Evolutionary conservation across 2,329 filamentous ascomycete species (phyloP).

Genomic region (Trichophyton benhamiae): DNA sequence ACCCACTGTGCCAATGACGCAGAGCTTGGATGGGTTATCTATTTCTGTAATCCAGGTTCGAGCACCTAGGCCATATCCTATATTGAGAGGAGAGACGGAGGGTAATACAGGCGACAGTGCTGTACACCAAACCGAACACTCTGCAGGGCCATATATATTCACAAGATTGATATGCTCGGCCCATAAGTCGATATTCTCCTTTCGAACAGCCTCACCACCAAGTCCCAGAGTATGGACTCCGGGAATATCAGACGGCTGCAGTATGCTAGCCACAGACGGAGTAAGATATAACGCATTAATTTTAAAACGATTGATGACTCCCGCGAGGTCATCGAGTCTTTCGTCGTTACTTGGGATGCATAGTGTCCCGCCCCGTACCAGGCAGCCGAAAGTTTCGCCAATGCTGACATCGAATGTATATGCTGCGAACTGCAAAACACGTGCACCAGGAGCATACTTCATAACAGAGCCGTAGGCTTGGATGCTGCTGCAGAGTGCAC

Average conservation of each 20-base stretch:
- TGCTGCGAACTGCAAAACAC: constrained; percentile 44
- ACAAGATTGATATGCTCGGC: constrained; percentile 23
- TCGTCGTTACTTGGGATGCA: constrained; percentile 44
- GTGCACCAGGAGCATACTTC: constrained; percentile 32
- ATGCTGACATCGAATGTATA: constrained; percentile 41
- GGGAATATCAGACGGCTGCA: constrained; percentile 28
- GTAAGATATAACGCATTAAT: constrained; percentile 45
- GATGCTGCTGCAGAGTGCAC: constrained; percentile 42
- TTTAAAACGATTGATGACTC: constrained; percentile 36
- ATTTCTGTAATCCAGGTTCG: constrained; percentile 20
- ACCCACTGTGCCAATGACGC: constrained; percentile 17
- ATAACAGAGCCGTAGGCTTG: constrained; percentile 39
- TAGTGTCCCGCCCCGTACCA: constrained; percentile 44
- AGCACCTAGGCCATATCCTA: constrained; percentile 12
- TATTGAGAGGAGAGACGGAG: constrained; percentile 2
- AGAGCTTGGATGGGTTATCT: constrained; percentile 16
- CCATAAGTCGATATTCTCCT: constrained; percentile 24
- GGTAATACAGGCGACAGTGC: constrained; percentile 4
- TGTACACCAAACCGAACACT: constrained; percentile 25
- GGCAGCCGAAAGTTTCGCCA: constrained; percentile 40
- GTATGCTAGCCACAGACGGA: constrained; percentile 37
- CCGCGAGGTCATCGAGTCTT: constrained; percentile 38
- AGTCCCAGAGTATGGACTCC: constrained; percentile 23
- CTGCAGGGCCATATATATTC: constrained; percentile 31
- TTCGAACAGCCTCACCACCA: constrained; percentile 16